Base-by-base conservation (phyloP, 2,329 filamentous ascomycete species). In the Cladophialophora chaetospira region DNA sequence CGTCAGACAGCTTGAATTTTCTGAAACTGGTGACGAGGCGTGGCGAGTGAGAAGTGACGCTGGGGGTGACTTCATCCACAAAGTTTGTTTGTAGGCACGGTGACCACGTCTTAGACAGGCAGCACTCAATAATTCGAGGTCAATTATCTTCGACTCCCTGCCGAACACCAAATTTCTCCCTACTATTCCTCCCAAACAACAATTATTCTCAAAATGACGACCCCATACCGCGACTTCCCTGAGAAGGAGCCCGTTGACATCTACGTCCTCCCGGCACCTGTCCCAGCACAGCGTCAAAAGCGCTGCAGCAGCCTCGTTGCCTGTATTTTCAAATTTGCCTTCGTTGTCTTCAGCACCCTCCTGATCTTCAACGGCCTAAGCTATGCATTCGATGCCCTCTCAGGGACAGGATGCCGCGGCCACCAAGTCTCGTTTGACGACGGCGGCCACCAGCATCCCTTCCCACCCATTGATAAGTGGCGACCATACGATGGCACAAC, bases 381-480 rank as follows among this genome's bases (percentile, higher is more conserved):
- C 17, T 35, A 43, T 26, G 53, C 10, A 25, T n/a, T 36, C 10
- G 33, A 19, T 13, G 48, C 36, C 3, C 9, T 60, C 13, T 26
- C 43, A n/a, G 23, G 49, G n/a, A n/a, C n/a, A 50, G 36, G 44
- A 9, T 60, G 53, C 19, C 48, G 57, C 38, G 48, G 57, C n/a
- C 43, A 21, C 17, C 23, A 40, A 15, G 17, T 11, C 25, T 25
- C 15, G 13, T n/a, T 45, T 38, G 47, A 43, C 17, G 52, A 56
- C 10, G 52, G 90, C 97, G 40, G 94, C 97, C 47, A 93, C 90
- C 67, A 95, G 91, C 79, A 94, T 97, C 69, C 87, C 92, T 62
- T 81, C 83, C 49, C 88, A 96, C 69, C 58, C 4, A 60, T 60
- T 42, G 54, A 52, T 9, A 31, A 55, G 19, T 61, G 58, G 58